Conservation (phyloP, 2,329 filamentous ascomycete genomes). For the Venturia oleaginea region DNA sequence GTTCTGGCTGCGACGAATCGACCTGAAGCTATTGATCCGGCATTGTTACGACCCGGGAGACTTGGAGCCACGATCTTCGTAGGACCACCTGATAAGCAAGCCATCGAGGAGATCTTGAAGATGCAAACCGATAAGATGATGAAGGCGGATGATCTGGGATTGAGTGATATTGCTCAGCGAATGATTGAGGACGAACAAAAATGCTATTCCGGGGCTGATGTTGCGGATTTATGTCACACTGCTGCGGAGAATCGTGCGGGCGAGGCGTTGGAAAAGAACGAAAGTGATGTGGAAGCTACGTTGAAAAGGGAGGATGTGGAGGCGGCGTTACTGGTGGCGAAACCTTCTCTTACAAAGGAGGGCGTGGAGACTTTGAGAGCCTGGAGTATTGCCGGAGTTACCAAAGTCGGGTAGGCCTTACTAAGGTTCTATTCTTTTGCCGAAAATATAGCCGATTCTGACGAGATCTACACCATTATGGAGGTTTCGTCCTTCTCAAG, state of each 20-base stretch:
- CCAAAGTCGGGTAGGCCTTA: not conserved
- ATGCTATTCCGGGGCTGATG: constrained; percentile 14
- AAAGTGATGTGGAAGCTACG: not conserved
- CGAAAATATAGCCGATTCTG: too few relatives aligned
- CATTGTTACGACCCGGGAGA: constrained; percentile 74
- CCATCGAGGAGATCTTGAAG: constrained; percentile 66
- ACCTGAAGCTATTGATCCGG: constrained; percentile 76
- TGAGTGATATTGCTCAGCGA: constrained; percentile 1
- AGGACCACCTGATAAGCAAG: constrained; percentile 64
- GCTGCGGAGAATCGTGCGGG: constrained; percentile 3
- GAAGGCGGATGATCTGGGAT: not conserved
- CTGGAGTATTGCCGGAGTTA: constrained; percentile 8
- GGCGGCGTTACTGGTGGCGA: constrained; percentile 3
- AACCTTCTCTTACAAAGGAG: not conserved
- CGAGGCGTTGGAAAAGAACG: not conserved
- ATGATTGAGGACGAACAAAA: not conserved
- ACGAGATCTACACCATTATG: too few relatives aligned
- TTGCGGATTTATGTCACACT: constrained; percentile 7
- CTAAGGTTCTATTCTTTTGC: too few relatives aligned
- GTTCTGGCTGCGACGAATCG: constrained; percentile 89
- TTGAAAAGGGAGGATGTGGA: constrained; percentile 9
- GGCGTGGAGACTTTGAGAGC: not conserved
- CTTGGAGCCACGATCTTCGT: constrained; percentile 83
- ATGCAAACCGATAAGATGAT: constrained; percentile 43
- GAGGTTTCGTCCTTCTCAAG: too few relatives aligned